Conservation (phyloP, 1,139 yeast species). For the Hansenula lynferdii region DNA sequence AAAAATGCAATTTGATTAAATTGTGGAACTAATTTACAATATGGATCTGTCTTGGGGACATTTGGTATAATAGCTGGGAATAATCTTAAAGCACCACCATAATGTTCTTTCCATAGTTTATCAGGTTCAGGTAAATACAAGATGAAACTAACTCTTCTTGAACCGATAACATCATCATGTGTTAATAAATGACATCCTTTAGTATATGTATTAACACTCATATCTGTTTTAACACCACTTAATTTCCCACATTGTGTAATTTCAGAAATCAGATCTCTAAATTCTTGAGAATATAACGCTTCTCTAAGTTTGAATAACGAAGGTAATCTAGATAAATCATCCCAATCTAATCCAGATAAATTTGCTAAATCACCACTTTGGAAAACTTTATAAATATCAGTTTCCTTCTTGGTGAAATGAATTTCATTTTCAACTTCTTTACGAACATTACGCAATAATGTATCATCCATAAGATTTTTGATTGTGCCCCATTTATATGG, state of each 20-base stretch:
- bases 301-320: constrained; percentile 72
- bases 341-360: constrained; percentile 75
- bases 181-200: constrained; percentile 92
- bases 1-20: constrained; percentile 96
- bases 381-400: constrained; percentile 91
- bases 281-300: constrained; percentile 81
- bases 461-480: constrained; percentile 66
- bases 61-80: constrained; percentile 86
- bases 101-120: constrained; percentile 75
- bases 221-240: constrained; percentile 85
- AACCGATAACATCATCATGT: constrained; percentile 97
- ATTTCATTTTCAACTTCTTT: constrained; percentile 78
- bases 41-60: constrained; percentile 79
- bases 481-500: constrained; percentile 94
- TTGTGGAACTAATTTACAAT: constrained; percentile 74
- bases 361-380: constrained; percentile 97
- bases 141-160: constrained; percentile 89
- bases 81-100: constrained; percentile 89
- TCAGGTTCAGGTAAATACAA: constrained; percentile 92
- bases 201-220: constrained; percentile 87
- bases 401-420: constrained; percentile 91
- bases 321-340: constrained; percentile 70
- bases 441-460: constrained; percentile 71
- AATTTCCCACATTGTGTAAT: constrained; percentile 88
- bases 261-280: constrained; percentile 74